Evolutionary conservation across 1,284 basidiomycete species (phyloP).

Genomic region (Pholiota adiposa): DNA sequence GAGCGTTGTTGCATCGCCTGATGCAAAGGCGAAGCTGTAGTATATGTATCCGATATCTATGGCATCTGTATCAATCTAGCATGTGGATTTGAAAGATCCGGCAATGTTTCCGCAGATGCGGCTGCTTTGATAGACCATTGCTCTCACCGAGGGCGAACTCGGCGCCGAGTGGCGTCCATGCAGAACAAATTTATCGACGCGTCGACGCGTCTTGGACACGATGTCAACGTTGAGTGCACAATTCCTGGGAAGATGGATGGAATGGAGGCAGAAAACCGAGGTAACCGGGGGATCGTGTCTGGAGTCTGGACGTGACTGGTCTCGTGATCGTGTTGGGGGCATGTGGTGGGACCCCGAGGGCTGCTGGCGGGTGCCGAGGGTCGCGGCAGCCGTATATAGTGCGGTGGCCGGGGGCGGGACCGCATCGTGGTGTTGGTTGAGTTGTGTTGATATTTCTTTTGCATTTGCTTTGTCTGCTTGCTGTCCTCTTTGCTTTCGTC

Average conservation of each 20-base stretch:
- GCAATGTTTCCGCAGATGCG: not conserved
- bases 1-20: slow-evolving; percentile 33
- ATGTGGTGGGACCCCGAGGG: slow-evolving; percentile 31
- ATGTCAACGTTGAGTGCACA: not conserved
- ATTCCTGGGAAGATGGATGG: slow-evolving; percentile 3
- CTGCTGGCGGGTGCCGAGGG: slow-evolving; percentile 2
- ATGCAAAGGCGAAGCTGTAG: slow-evolving; percentile 52
- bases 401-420: slow-evolving; percentile 29
- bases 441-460: slow-evolving; percentile 25
- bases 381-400: slow-evolving; percentile 1
- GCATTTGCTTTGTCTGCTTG: slow-evolving; percentile 28
- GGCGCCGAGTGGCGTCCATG: not conserved
- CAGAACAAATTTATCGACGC: not conserved
- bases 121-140: no score
- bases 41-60: not conserved
- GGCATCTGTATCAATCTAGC: not conserved
- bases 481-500: slow-evolving; percentile 29
- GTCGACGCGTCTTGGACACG: not conserved
- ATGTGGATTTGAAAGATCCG: not conserved
- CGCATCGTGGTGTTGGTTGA: slow-evolving; percentile 35
- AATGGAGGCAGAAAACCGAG: not conserved
- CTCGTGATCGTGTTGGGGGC: slow-evolving; percentile 33
- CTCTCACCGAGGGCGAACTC: not conserved
- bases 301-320: slow-evolving; percentile 9
- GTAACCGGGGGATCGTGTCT: not conserved